phyloP scores from a whole-genome alignment of 202 grass and related monocot genomes.

The Schoenoplectus triqueter region DNA sequence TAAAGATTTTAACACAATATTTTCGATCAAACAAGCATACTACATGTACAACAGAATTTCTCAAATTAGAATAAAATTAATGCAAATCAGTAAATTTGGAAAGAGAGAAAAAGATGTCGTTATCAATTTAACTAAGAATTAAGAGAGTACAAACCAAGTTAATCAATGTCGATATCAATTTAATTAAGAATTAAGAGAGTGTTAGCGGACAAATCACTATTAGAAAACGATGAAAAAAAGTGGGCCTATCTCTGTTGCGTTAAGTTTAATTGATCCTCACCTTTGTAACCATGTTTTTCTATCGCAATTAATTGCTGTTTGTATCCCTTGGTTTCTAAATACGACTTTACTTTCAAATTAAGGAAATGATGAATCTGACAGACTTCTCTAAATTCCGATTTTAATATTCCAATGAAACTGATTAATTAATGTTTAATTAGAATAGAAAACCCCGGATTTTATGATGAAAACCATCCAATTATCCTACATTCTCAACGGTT shows the following conservation, averaged over 20 bases:
- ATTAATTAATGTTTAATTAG: too few species aligned
- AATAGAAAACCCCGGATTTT: too few species aligned
- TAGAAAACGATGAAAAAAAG: background rate
- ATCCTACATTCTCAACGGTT: too few species aligned
- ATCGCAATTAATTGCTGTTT: background rate
- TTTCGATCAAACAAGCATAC: background rate
- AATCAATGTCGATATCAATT: background rate
- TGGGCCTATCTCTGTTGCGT: background rate
- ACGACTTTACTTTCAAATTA: too few species aligned
- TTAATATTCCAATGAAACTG: too few species aligned
- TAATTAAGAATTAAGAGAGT: conserved; percentile 15
- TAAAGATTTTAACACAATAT: too few species aligned
- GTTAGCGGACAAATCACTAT: background rate
- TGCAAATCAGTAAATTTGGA: background rate
- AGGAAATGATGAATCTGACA: too few species aligned
- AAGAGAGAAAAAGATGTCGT: too few species aligned
- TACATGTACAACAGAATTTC: background rate
- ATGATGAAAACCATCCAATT: too few species aligned
- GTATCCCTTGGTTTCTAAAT: too few species aligned
- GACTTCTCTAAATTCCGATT: too few species aligned
- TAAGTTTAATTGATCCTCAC: background rate
- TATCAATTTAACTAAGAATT: background rate
- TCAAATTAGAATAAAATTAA: background rate
- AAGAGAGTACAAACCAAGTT: conserved; percentile 4
- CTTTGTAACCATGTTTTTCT: background rate